Conservation (phyloP, 441 rosid species). For the Aleurites moluccanus region DNA sequence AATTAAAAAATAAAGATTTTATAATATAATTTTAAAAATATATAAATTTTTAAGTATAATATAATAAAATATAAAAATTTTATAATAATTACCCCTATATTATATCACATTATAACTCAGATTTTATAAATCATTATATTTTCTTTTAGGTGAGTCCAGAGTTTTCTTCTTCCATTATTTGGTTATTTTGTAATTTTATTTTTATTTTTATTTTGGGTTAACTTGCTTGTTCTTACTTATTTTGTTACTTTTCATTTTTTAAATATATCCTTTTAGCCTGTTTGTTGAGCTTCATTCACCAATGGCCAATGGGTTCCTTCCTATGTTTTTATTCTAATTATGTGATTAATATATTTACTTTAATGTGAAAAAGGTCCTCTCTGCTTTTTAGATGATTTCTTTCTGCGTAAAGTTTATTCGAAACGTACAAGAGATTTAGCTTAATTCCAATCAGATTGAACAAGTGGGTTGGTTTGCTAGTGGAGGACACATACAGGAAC, state of each 20-base stretch:
- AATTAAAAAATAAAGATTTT: no score
- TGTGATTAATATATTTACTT: not conserved
- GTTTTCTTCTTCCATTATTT: not conserved
- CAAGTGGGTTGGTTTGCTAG: slow-evolving; percentile 20
- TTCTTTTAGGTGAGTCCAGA: no score
- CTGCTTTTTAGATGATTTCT: slow-evolving; percentile 3
- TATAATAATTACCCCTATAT: no score
- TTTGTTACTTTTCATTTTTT: no score
- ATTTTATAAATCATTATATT: no score
- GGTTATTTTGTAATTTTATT: not conserved
- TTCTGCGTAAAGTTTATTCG: not conserved
- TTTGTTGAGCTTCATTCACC: not conserved
- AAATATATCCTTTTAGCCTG: no score
- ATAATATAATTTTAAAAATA: no score
- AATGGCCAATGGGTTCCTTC: not conserved
- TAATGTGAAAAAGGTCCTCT: not conserved
- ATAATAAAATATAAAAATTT: no score
- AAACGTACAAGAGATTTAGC: slow-evolving; percentile 6
- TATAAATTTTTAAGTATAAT: no score
- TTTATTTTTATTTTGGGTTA: not conserved
- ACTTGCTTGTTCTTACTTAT: not conserved
- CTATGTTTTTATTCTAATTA: not conserved
- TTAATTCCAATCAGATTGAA: slow-evolving; percentile 15
- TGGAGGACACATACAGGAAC: slow-evolving; percentile 29
- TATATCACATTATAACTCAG: no score